A percentile compares a stretch with the other conserved stretches of the same genome.
Conservation (phyloP, 768 basidiomycete genomes). For the Leccinellum luteum region DNA sequence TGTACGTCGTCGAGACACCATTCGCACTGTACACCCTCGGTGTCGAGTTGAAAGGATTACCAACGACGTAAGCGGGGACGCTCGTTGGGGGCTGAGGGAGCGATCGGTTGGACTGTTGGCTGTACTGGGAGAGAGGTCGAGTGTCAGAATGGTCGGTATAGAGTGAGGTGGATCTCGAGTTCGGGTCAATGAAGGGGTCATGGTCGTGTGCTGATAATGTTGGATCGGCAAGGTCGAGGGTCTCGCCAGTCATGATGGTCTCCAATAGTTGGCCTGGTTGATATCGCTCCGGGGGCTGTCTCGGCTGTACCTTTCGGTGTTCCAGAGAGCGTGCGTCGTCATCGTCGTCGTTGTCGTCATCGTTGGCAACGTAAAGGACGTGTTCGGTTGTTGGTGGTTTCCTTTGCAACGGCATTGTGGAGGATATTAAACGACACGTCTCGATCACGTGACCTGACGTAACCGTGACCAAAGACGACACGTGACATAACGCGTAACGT, state of each 20-base stretch:
- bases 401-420: slow-evolving; percentile 16
- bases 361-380: not conserved
- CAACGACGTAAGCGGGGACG: slow-evolving; percentile 15
- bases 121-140: slow-evolving; percentile 34
- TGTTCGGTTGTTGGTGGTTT: slow-evolving; percentile 20
- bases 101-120: slow-evolving; percentile 33
- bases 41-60: slow-evolving; percentile 24
- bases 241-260: slow-evolving; percentile 66
- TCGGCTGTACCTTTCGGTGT: not conserved
- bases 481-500: slow-evolving; percentile 22
- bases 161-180: slow-evolving; percentile 28
- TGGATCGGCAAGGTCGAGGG: slow-evolving; percentile 48
- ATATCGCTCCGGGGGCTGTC: slow-evolving; percentile 39
- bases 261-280: slow-evolving; percentile 60
- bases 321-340: no score
- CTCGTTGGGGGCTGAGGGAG: slow-evolving; percentile 24
- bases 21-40: slow-evolving; percentile 9
- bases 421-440: no score
- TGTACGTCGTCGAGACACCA: slow-evolving; percentile 35
- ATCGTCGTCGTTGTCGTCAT: slow-evolving; percentile 3
- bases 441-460: slow-evolving; percentile 21
- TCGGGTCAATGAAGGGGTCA: slow-evolving; percentile 29
- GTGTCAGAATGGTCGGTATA: slow-evolving; percentile 27
- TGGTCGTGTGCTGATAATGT: slow-evolving; percentile 28
- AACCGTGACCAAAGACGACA: slow-evolving; percentile 21